Conservation (phyloP, 805 yeast species). For the Yarrowia sp. region DNA sequence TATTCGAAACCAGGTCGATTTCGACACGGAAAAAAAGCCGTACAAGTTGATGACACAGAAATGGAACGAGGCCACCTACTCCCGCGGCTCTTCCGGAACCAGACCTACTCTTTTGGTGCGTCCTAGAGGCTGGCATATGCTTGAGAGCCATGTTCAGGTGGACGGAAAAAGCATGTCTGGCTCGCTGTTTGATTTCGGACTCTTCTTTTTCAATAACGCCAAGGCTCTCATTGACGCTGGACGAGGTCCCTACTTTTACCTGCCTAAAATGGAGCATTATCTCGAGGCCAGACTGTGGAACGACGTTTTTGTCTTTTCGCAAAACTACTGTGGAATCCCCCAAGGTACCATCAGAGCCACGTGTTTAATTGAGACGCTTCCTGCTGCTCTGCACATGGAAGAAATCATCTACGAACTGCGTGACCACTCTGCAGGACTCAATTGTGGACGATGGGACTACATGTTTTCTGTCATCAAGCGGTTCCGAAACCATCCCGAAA, state of each 20-base stretch:
- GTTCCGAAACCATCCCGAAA: conserved; percentile 55
- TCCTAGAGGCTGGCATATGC: conserved; percentile 69
- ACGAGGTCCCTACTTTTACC: conserved; percentile 66
- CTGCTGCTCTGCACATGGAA: conserved; percentile 72
- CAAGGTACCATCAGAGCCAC: conserved; percentile 69
- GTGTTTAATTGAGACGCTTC: conserved; percentile 64
- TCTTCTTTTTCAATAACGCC: conserved; percentile 66
- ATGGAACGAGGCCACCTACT: conserved; percentile 26
- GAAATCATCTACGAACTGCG: conserved; percentile 69
- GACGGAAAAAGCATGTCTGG: conserved; percentile 65
- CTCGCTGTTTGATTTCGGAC: conserved; percentile 62
- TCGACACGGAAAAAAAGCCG: conserved; percentile 39
- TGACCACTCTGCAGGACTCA: conserved; percentile 64
- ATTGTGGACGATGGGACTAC: conserved; percentile 76
- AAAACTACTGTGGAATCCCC: conserved; percentile 55
- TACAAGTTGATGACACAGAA: conserved; percentile 51
- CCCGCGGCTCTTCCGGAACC: conserved; percentile 36
- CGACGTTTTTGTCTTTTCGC: conserved; percentile 59
- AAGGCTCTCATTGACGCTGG: conserved; percentile 52
- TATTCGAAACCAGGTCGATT: conserved; percentile 50
- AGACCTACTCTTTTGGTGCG: conserved; percentile 51
- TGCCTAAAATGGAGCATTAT: conserved; percentile 72
- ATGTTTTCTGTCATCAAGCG: conserved; percentile 65
- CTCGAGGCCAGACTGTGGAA: conserved; percentile 71
- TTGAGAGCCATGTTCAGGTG: conserved; percentile 57